phyloP scores from a whole-genome alignment of 2,329 filamentous ascomycete species.

The Hymenotorrendiella dingleyae region DNA sequence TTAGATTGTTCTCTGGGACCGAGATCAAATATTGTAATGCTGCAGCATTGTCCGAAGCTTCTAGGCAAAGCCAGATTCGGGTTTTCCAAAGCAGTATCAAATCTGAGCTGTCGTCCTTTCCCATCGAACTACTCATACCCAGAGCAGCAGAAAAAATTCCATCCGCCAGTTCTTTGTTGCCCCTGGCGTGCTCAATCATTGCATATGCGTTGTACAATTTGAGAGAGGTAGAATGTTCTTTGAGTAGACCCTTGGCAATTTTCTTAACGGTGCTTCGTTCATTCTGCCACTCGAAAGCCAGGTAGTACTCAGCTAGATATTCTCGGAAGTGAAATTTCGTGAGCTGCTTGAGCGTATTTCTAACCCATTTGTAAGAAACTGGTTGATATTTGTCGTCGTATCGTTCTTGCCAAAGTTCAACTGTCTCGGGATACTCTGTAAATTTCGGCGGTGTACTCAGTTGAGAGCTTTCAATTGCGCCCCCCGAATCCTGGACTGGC shows the following conservation, averaged over 20 bases:
- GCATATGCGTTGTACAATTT: slow-evolving; percentile 76
- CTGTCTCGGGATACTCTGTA: slow-evolving; percentile 39
- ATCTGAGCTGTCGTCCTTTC: slow-evolving; percentile 30
- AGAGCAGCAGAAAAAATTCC: slow-evolving; percentile 65
- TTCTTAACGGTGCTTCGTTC: slow-evolving; percentile 56
- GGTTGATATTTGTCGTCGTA: slow-evolving; percentile 18
- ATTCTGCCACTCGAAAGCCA: slow-evolving; percentile 59
- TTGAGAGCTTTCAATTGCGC: slow-evolving; percentile 12
- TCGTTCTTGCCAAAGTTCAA: slow-evolving; percentile 26
- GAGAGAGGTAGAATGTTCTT: slow-evolving; percentile 55
- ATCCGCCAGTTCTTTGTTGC: slow-evolving; percentile 50
- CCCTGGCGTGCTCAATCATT: slow-evolving; percentile 58
- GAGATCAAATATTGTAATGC: slow-evolving; percentile 36
- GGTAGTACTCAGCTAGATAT: slow-evolving; percentile 58
- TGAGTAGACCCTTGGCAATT: slow-evolving; percentile 67
- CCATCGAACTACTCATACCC: slow-evolving; percentile 43
- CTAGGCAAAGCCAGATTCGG: slow-evolving; percentile 27
- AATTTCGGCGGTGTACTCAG: slow-evolving; percentile 11
- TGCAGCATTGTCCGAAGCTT: slow-evolving; percentile 18
- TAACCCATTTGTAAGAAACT: slow-evolving; percentile 38
- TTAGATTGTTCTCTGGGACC: slow-evolving; percentile 32
- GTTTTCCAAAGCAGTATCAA: slow-evolving; percentile 25
- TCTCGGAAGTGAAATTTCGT: slow-evolving; percentile 41
- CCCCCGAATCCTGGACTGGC: slow-evolving; percentile 17
- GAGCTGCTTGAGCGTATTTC: slow-evolving; percentile 52